Evolutionary conservation across 164 flowering plant genomes (phyloP).

Genomic region (Aristolochia fimbriata): DNA sequence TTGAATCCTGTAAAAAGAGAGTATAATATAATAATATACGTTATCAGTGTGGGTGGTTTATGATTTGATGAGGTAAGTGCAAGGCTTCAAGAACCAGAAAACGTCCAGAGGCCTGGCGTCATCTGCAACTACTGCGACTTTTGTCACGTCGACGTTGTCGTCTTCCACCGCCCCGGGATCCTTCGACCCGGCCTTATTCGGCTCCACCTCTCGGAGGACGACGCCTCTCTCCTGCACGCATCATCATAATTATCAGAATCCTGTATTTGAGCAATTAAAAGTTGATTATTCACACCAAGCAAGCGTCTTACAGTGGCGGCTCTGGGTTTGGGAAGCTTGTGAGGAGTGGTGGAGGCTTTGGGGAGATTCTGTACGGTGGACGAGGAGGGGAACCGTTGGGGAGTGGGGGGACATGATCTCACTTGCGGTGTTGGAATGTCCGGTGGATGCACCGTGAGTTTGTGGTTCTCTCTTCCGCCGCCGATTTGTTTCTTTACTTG

Average conservation of each 20-base stretch:
- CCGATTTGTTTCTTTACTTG: conserved; percentile 25
- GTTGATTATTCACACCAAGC: background rate
- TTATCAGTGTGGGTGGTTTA: too few species aligned
- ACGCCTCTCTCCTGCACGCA: conserved; percentile 35
- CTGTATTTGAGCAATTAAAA: background rate
- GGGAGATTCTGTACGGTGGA: conserved; percentile 14
- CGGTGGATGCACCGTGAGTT: too few species aligned
- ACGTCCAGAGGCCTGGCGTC: conserved; percentile 38
- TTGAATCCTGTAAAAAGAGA: background rate
- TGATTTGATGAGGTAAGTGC: conserved; percentile 32
- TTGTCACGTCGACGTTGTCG: conserved; percentile 9
- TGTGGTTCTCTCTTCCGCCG: conserved; percentile 21
- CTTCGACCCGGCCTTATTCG: conserved; percentile 11
- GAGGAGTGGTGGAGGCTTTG: conserved; percentile 19
- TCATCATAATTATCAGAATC: background rate
- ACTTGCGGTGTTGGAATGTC: conserved; percentile 28
- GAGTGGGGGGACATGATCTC: conserved; percentile 63
- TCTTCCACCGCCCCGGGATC: background rate
- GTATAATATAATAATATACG: too few species aligned
- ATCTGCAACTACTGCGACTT: conserved; percentile 8
- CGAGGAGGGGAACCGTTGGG: conserved; percentile 56
- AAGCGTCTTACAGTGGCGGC: conserved; percentile 31
- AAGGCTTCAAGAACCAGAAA: conserved; percentile 74
- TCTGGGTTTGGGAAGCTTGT: conserved; percentile 29
- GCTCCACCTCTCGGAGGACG: conserved; percentile 36